Percentiles rank a stretch among this genome's conserved stretches.
Evolutionary conservation across 1,284 basidiomycete species (phyloP).

Genomic region (Sutorius eximius): DNA sequence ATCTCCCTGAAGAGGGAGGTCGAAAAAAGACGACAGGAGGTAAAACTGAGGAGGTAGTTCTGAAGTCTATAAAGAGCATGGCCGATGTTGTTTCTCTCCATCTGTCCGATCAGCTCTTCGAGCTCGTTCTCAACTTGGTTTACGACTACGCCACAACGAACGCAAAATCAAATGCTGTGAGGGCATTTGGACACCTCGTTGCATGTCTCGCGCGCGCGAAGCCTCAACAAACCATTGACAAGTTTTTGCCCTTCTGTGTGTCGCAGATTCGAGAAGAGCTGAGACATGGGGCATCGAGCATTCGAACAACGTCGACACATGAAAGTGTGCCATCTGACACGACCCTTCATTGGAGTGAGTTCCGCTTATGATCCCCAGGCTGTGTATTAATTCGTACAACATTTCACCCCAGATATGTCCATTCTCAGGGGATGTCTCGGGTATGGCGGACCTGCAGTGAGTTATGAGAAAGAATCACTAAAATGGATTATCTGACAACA

Average conservation of each 20-base stretch:
- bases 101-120: slow-evolving; percentile 85
- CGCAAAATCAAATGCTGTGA: slow-evolving; percentile 85
- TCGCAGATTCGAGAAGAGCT: slow-evolving; percentile 86
- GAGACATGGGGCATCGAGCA: slow-evolving; percentile 89
- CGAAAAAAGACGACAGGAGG: slow-evolving; percentile 80
- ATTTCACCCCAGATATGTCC: slow-evolving; percentile 56
- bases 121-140: slow-evolving; percentile 82
- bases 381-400: slow-evolving; percentile 7
- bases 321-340: slow-evolving; percentile 86
- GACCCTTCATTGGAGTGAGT: slow-evolving; percentile 90
- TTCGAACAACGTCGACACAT: slow-evolving; percentile 84
- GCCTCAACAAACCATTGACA: slow-evolving; percentile 75
- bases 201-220: slow-evolving; percentile 83
- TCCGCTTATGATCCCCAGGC: slow-evolving; percentile 6
- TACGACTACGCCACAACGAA: slow-evolving; percentile 87
- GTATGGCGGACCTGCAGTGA: slow-evolving; percentile 64
- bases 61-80: slow-evolving; percentile 82
- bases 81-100: slow-evolving; percentile 86
- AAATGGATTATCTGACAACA: slow-evolving; percentile 2
- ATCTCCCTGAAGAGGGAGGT: slow-evolving; percentile 92
- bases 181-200: slow-evolving; percentile 88
- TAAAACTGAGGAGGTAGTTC: slow-evolving; percentile 81
- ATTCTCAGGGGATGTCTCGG: slow-evolving; percentile 79
- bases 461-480: slow-evolving; percentile 22
- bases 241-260: slow-evolving; percentile 80